phyloP scores from a whole-genome alignment of 768 basidiomycete species.

The Suillus decipiens region DNA sequence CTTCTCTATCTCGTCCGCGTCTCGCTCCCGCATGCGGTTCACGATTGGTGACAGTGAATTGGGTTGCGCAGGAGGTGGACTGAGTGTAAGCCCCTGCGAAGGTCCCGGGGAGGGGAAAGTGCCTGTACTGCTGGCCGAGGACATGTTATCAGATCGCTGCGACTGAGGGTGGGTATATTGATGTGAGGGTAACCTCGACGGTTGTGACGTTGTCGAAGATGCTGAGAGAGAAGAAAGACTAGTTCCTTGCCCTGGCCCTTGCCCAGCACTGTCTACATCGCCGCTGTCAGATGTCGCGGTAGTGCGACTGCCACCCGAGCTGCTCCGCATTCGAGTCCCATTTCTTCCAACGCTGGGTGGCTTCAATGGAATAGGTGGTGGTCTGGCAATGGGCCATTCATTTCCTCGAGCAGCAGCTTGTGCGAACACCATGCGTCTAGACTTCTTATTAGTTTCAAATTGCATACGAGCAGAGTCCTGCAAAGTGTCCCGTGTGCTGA shows the following conservation, averaged over 20 bases:
- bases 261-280: constrained; percentile 51
- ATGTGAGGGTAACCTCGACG: constrained; percentile 36
- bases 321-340: constrained; percentile 68
- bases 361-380: constrained; percentile 49
- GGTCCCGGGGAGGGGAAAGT: constrained; percentile 37
- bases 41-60: constrained; percentile 76
- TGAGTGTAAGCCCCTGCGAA: constrained; percentile 37
- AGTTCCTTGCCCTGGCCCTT: constrained; percentile 40
- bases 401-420: constrained; percentile 70
- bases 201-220: constrained; percentile 65
- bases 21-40: constrained; percentile 77
- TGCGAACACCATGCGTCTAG: constrained; percentile 67
- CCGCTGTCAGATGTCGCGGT: constrained; percentile 76
- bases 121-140: constrained; percentile 38
- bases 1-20: constrained; percentile 87
- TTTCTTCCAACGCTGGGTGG: constrained; percentile 38
- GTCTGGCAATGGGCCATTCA: constrained; percentile 53
- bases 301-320: constrained; percentile 79
- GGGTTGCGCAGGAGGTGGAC: constrained; percentile 34
- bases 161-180: constrained; percentile 44
- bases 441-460: constrained; percentile 78
- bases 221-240: constrained; percentile 57
- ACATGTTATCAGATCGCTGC: constrained; percentile 34
- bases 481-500: constrained; percentile 72
- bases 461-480: constrained; percentile 80